phyloP scores from a whole-genome alignment of 768 basidiomycete species.

The Tylopilus cervinicoccineus region DNA sequence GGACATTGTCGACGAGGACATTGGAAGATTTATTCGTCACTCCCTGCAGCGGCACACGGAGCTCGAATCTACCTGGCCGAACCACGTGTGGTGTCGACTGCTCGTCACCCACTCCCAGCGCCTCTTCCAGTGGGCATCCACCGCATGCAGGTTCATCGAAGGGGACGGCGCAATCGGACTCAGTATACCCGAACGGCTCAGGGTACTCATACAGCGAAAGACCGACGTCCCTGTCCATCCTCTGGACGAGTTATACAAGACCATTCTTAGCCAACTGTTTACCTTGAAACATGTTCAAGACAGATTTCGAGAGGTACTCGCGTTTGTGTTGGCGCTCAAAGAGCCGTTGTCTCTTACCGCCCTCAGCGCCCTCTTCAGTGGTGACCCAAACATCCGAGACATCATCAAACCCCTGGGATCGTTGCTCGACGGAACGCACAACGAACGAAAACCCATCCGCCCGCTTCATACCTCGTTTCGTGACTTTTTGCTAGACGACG shows the following conservation, averaged over 20 bases:
- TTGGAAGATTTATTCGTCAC: slow-evolving; percentile 14
- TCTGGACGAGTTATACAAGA: slow-evolving; percentile 19
- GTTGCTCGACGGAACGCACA: slow-evolving; percentile 18
- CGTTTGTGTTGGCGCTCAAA: slow-evolving; percentile 14
- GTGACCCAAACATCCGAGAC: slow-evolving; percentile 5
- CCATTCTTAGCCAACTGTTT: slow-evolving; percentile 17
- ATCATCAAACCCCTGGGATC: slow-evolving; percentile 21
- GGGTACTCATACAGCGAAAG: slow-evolving; percentile 6
- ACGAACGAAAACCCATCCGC: slow-evolving; percentile 19
- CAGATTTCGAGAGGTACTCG: slow-evolving; percentile 22
- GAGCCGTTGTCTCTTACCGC: slow-evolving; percentile 17
- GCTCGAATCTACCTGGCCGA: slow-evolving; percentile 16
- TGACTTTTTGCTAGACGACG: slow-evolving; percentile 29
- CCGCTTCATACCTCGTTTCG: slow-evolving; percentile 35
- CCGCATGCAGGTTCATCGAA: slow-evolving; percentile 26
- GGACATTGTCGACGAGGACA: slow-evolving; percentile 13
- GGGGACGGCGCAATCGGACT: slow-evolving; percentile 17
- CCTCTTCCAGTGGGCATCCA: slow-evolving; percentile 33
- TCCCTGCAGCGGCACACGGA: slow-evolving; percentile 7
- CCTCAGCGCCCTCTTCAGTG: slow-evolving; percentile 12
- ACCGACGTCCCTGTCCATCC: slow-evolving; percentile 2
- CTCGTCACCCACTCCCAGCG: slow-evolving; percentile 25
- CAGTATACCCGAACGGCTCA: slow-evolving; percentile 9
- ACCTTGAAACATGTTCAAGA: background rate
- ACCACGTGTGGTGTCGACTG: slow-evolving; percentile 18